phyloP scores from a whole-genome alignment of 306 rosid species.

The Vicia sativa region DNA sequence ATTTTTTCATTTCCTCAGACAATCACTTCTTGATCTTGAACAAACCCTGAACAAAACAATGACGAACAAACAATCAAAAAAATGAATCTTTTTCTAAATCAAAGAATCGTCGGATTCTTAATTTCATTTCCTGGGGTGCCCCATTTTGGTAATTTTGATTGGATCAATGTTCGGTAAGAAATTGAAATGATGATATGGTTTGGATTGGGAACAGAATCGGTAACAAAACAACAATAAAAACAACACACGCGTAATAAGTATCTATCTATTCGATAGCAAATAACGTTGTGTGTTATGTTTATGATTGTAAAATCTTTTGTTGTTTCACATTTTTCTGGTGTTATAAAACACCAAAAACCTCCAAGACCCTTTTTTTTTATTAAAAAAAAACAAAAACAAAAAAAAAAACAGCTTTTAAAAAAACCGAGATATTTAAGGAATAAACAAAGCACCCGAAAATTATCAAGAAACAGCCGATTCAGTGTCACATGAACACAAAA shows the following conservation, averaged over 20 bases:
- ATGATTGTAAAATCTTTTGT: neutral
- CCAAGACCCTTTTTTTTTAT: slow-evolving; percentile 23
- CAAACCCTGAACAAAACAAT: slow-evolving; percentile 30
- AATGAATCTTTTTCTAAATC: slow-evolving; percentile 5
- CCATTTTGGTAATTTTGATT: slow-evolving; percentile 24
- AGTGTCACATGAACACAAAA: neutral
- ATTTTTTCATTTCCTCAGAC: slow-evolving; percentile 25
- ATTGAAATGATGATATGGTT: neutral
- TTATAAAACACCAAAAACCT: slow-evolving; percentile 29
- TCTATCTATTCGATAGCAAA: neutral
- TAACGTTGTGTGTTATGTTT: slow-evolving; percentile 15
- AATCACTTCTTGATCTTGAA: slow-evolving; percentile 5
- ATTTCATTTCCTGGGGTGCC: neutral
- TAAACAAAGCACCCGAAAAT: neutral
- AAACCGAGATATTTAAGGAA: slow-evolving; percentile 18
- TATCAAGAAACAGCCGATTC: slow-evolving; percentile 8
- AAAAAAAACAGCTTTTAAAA: neutral
- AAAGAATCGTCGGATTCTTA: slow-evolving; percentile 37
- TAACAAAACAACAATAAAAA: slow-evolving; percentile 1
- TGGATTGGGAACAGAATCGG: slow-evolving; percentile 3
- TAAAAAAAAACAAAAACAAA: no score
- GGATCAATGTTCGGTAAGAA: slow-evolving; percentile 35
- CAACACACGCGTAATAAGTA: neutral
- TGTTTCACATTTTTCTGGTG: slow-evolving; percentile 34
- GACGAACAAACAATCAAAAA: slow-evolving; percentile 14